phyloP scores from a whole-genome alignment of 257 asterid species.

The Ballota nigra region DNA sequence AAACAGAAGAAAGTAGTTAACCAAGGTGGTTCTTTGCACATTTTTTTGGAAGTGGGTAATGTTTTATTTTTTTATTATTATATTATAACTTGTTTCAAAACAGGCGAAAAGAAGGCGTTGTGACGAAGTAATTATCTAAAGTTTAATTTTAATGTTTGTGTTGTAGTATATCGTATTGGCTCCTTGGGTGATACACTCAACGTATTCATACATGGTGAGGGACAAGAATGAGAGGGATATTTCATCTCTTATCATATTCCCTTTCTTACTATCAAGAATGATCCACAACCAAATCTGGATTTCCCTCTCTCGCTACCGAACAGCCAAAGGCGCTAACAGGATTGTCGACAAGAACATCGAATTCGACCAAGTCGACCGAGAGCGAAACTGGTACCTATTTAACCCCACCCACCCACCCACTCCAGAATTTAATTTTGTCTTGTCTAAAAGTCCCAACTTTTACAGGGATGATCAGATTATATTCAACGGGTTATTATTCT shows the following conservation, averaged over 20 bases:
- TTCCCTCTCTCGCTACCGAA: constrained; percentile 58
- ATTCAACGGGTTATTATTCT: constrained; percentile 63
- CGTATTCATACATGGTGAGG: constrained; percentile 38
- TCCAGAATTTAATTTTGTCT: no score
- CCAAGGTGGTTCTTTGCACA: no score
- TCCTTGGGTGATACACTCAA: constrained; percentile 51
- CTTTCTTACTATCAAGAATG: constrained; percentile 50
- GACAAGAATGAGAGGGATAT: constrained; percentile 40
- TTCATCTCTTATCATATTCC: constrained; percentile 36
- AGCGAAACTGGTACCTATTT: constrained; percentile 58
- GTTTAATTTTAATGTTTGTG: background rate
- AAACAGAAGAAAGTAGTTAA: no score
- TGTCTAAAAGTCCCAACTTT: no score
- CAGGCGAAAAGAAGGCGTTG: no score
- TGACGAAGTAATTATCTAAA: no score
- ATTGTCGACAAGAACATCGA: constrained; percentile 80
- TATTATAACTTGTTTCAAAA: no score
- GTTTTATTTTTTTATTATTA: no score
- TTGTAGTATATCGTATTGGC: constrained; percentile 65
- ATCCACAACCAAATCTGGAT: constrained; percentile 79
- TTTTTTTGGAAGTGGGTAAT: no score
- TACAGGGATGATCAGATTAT: constrained; percentile 88
- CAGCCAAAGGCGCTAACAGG: constrained; percentile 67
- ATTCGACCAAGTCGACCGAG: constrained; percentile 85
- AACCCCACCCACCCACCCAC: no score